These are phyloP conservation scores for Leersia perrieri DNA, from an alignment of 176 grass and related monocot species.

Conservation along the genomic window DNA sequence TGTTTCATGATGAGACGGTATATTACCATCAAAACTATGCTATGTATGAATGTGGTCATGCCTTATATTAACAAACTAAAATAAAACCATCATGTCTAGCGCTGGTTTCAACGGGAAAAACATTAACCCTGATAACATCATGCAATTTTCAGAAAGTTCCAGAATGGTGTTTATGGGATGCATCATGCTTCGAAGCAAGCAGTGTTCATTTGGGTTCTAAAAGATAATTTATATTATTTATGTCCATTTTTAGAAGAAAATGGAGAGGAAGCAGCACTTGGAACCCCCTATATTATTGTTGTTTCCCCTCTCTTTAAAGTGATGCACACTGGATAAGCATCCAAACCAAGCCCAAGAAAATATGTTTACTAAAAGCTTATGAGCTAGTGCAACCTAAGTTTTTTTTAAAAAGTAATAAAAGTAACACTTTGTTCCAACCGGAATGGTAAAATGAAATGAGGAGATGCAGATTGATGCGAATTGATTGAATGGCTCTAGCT, in stretches of 20 bases:
- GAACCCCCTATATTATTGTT: neutral
- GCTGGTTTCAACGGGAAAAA: constrained; percentile 6
- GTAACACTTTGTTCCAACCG: neutral
- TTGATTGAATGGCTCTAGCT: constrained; percentile 15
- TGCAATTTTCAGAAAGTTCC: neutral
- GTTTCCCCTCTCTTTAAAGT: neutral
- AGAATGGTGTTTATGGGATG: neutral
- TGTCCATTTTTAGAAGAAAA: neutral
- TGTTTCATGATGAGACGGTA: constrained; percentile 27
- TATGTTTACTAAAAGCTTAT: neutral
- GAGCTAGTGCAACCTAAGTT: neutral
- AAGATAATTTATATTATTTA: neutral
- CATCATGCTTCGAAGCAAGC: neutral
- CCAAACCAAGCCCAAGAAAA: constrained; percentile 27
- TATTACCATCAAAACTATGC: constrained; percentile 21
- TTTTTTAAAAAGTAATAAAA: neutral
- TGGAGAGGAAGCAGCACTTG: neutral
- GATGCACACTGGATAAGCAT: constrained; percentile 11
- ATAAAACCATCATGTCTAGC: neutral
- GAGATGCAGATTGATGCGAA: constrained; percentile 4
- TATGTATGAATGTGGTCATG: constrained; percentile 2
- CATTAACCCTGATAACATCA: neutral
- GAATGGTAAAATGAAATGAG: constrained; percentile 6
- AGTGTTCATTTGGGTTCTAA: neutral
- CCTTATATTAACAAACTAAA: constrained; percentile 16